These are phyloP conservation scores for Amaranthus tricolor DNA, from an alignment of 179 eudicot species.

Conservation along the genomic window DNA sequence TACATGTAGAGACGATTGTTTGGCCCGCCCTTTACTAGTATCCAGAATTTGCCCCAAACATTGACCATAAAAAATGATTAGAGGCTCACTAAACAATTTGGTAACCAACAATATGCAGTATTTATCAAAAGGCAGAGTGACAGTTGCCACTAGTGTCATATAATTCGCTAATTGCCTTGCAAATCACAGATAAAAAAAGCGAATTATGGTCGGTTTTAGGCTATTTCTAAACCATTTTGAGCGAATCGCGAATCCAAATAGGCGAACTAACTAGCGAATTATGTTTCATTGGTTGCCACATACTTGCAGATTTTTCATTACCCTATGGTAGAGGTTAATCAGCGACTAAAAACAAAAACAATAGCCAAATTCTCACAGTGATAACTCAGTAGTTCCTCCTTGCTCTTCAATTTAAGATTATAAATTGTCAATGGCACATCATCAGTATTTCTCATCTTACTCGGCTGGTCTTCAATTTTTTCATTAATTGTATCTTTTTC, in stretches of 20 bases:
- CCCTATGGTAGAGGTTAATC: constrained; percentile 56
- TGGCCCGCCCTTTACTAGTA: no score
- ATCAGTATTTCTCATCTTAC: constrained; percentile 61
- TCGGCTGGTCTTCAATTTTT: constrained; percentile 48
- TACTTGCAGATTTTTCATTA: constrained; percentile 73
- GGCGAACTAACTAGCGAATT: no score
- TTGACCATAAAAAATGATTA: constrained; percentile 60
- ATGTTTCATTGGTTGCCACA: no score
- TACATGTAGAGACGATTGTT: no score
- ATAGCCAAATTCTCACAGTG: constrained; percentile 79
- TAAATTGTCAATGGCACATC: constrained; percentile 55
- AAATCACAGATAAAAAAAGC: no score
- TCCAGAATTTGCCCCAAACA: constrained; percentile 23
- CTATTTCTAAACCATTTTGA: no score
- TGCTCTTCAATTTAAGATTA: constrained; percentile 69
- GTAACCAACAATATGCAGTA: constrained; percentile 54
- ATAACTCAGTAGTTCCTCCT: constrained; percentile 66
- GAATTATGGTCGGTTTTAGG: no score
- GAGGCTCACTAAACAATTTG: constrained; percentile 63
- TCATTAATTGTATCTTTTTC: constrained; percentile 53
- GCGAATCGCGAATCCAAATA: no score
- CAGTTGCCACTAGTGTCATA: constrained; percentile 83
- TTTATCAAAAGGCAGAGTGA: constrained; percentile 60
- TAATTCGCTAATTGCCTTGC: no score
- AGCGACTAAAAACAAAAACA: constrained; percentile 66